Evolutionary conservation across 2,329 filamentous ascomycete genomes (phyloP), one percentile per base, ranked within the genome.

Genomic region (Trichoderma atroviride): DNA sequence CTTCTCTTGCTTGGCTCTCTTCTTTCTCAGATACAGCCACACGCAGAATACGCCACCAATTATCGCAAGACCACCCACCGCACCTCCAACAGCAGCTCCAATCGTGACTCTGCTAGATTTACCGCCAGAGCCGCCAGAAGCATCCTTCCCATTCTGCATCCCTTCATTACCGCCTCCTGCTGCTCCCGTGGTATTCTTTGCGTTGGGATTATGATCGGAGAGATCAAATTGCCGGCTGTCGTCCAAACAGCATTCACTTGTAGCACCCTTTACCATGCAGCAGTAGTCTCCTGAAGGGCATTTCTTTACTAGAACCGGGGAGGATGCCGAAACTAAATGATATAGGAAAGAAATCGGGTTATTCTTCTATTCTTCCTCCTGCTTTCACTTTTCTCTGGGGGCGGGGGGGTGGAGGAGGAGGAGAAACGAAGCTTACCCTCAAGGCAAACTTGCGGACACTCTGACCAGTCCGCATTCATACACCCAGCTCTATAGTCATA

Each of bases 181-280:
- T n/a, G n/a, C n/a, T n/a, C n/a, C n/a, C n/a, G 22, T 14, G 5
- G 50, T 19, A 55, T 31, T 55, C 24, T 52, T 35, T 19, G 59
- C 27, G 16, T 33, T 22, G 27, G 66, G 47, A 22, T 64, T 61
- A 3, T n/a, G 16, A 40, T 64, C 19, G 4, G 63, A 37, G 11
- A 69, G 9, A 13, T n/a, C 10, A 10, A 59, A 67, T 2, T 63
- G 62, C 2, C 7, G 2, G 16, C 37, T 50, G 7, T n/a, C 37
- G 11, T 50, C 63, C 6, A 37, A n/a, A 10, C 62, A 70, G 31
- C 68, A 70, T n/a, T n/a, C n/a, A n/a, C n/a, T n/a, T n/a, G n/a
- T n/a, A n/a, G n/a, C n/a, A n/a, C n/a, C n/a, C n/a, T n/a, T n/a
- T n/a, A n/a, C n/a, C n/a, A n/a, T n/a, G n/a, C n/a, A n/a, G n/a